phyloP scores from a whole-genome alignment of 2,329 filamentous ascomycete genomes.

The Ilyonectria sp. region DNA sequence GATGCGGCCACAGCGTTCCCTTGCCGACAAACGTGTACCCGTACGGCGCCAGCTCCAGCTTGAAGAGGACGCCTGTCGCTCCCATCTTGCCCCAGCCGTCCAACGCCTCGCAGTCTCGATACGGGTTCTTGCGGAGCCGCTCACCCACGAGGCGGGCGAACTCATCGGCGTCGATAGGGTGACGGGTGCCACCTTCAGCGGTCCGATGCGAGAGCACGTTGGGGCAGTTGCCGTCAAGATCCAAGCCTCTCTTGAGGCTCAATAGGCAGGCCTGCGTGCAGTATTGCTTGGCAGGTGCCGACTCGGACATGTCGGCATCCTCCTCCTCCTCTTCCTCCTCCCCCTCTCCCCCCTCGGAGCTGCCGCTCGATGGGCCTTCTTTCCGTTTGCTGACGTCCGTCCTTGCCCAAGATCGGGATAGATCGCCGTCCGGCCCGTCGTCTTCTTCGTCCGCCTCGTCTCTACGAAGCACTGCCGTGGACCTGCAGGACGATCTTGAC shows the following conservation, averaged over 20 bases:
- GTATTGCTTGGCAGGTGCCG: slow-evolving; percentile 34
- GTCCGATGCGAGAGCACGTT: too few species aligned
- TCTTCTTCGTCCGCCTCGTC: slow-evolving; percentile 10
- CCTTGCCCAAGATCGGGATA: slow-evolving; percentile 5
- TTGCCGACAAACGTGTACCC: slow-evolving; percentile 44
- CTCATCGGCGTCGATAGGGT: too few species aligned
- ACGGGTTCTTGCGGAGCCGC: too few species aligned
- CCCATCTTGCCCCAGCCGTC: too few species aligned
- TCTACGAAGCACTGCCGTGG: not conserved
- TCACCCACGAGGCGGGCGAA: too few species aligned
- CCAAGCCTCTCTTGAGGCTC: slow-evolving; percentile 36
- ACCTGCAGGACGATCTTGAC: slow-evolving; percentile 16
- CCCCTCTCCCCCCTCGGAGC: slow-evolving; percentile 15
- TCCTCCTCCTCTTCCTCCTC: slow-evolving; percentile 17
- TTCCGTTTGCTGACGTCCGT: slow-evolving; percentile 12
- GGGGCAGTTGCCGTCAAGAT: too few species aligned
- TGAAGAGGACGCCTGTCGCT: too few species aligned
- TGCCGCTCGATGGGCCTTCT: slow-evolving; percentile 11
- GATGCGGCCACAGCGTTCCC: slow-evolving; percentile 29
- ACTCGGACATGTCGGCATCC: slow-evolving; percentile 29
- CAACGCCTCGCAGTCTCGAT: too few species aligned
- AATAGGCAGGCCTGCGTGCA: slow-evolving; percentile 43
- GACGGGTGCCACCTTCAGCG: too few species aligned
- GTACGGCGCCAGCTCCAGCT: too few species aligned
- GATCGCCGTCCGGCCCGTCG: slow-evolving; percentile 4